These are phyloP conservation scores for Syncephalis fuscata DNA, from an alignment of 371 early-diverging fungal genomes.

Conservation along the genomic window DNA sequence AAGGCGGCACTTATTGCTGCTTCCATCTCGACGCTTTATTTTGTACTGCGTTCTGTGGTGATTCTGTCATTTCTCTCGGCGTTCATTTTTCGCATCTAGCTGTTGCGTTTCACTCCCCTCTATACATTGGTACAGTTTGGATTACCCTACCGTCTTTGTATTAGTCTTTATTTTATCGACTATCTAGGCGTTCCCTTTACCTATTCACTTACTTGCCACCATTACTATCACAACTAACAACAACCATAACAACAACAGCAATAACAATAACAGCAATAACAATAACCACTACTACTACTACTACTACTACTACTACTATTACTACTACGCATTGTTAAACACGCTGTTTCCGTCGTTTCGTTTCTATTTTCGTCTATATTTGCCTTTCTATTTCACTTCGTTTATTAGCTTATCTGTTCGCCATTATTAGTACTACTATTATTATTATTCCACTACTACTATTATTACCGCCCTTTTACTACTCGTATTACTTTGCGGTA, in stretches of 20 bases:
- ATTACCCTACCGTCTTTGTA: too few relatives aligned
- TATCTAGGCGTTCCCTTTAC: too few relatives aligned
- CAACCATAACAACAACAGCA: too few relatives aligned
- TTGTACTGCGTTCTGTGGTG: background rate
- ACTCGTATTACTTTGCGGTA: background rate
- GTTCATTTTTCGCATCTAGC: slow-evolving; percentile 1
- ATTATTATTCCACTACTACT: background rate
- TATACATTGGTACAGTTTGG: background rate
- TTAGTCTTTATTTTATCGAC: too few relatives aligned
- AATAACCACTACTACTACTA: background rate
- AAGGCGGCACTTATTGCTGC: too few relatives aligned
- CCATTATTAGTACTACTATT: slow-evolving; percentile 1
- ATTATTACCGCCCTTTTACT: slow-evolving; percentile 3
- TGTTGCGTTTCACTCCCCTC: background rate
- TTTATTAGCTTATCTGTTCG: too few relatives aligned
- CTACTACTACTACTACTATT: background rate
- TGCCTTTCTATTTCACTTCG: too few relatives aligned
- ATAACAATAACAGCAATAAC: too few relatives aligned
- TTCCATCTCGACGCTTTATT: background rate
- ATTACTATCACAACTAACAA: too few relatives aligned
- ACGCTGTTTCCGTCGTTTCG: slow-evolving; percentile 3
- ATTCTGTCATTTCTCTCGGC: background rate
- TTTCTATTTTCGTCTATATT: background rate
- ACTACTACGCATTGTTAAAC: slow-evolving; percentile 1
- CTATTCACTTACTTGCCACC: too few relatives aligned